Conservation (phyloP, 2,329 filamentous ascomycete species). For the Verticillium nonalfalfae region DNA sequence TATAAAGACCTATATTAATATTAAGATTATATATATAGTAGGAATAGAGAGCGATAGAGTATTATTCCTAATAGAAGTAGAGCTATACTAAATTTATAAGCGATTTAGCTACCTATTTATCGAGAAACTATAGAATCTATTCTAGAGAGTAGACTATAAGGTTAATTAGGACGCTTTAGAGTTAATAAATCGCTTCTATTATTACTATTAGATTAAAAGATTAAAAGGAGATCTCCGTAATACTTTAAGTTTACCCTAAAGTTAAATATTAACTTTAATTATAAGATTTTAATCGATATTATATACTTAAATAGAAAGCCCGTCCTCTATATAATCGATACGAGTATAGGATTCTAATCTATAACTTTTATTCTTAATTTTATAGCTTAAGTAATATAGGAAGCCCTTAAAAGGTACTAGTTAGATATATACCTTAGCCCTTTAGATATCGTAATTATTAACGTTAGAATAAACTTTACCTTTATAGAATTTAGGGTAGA, state of each 20-base stretch:
- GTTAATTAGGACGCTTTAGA: neutral
- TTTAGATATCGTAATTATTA: neutral
- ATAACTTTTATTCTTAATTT: too few species aligned
- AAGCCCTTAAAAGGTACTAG: too few species aligned
- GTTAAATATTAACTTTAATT: neutral
- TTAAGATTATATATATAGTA: neutral
- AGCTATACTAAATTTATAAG: neutral
- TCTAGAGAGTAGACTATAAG: neutral
- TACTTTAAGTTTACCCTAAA: neutral
- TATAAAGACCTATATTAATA: too few species aligned
- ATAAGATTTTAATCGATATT: neutral
- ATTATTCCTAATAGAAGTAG: neutral
- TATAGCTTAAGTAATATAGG: neutral
- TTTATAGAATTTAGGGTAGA: neutral
- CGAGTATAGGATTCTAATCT: neutral
- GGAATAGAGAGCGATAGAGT: neutral
- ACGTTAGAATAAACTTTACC: neutral
- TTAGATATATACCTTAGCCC: too few species aligned
- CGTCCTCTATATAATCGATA: neutral
- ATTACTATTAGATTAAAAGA: neutral
- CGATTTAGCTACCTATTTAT: neutral
- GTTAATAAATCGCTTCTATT: neutral
- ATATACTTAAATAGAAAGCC: neutral
- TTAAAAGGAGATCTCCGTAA: neutral
- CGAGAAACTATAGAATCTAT: neutral